phyloP scores from a whole-genome alignment of 768 basidiomycete genomes.

The Leucocoprinus birnbaumii region DNA sequence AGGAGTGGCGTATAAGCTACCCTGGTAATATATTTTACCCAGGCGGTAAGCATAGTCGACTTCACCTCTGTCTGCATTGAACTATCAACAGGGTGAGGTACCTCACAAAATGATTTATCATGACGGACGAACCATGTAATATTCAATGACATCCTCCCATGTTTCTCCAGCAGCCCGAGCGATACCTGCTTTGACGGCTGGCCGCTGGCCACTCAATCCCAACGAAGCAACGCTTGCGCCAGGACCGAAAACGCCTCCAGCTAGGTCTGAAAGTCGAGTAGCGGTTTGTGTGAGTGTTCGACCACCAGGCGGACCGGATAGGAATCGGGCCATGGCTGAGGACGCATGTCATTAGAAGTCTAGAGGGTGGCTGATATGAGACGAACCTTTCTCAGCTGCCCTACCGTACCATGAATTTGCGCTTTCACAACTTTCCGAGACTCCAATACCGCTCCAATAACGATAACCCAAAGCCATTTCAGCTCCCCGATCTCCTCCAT shows the following conservation, averaged over 20 bases:
- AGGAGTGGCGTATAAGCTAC: constrained; percentile 77
- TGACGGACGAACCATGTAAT: constrained; percentile 64
- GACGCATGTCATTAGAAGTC: neutral
- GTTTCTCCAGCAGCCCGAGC: constrained; percentile 89
- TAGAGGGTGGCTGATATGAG: neutral
- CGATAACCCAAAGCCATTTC: constrained; percentile 94
- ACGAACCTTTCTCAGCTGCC: constrained; percentile 80
- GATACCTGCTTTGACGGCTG: constrained; percentile 81
- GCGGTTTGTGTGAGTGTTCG: constrained; percentile 79
- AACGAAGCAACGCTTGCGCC: constrained; percentile 94
- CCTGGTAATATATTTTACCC: constrained; percentile 96
- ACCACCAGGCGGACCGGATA: constrained; percentile 89
- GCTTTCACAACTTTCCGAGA: constrained; percentile 78
- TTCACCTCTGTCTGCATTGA: constrained; percentile 92
- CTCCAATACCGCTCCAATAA: constrained; percentile 95
- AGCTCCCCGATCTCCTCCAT: constrained; percentile 82
- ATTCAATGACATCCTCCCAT: constrained; percentile 91
- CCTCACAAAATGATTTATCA: neutral
- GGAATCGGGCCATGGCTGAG: constrained; percentile 75
- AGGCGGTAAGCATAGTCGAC: constrained; percentile 87
- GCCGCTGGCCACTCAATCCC: constrained; percentile 63
- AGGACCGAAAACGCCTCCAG: constrained; percentile 91
- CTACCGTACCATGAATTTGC: constrained; percentile 88
- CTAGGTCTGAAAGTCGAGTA: constrained; percentile 83
- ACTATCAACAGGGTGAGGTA: constrained; percentile 43